Evolutionary conservation across 1,284 basidiomycete genomes (phyloP), one percentile per base, ranked within the genome.

Genomic region (Ceratobasidium sp.): DNA sequence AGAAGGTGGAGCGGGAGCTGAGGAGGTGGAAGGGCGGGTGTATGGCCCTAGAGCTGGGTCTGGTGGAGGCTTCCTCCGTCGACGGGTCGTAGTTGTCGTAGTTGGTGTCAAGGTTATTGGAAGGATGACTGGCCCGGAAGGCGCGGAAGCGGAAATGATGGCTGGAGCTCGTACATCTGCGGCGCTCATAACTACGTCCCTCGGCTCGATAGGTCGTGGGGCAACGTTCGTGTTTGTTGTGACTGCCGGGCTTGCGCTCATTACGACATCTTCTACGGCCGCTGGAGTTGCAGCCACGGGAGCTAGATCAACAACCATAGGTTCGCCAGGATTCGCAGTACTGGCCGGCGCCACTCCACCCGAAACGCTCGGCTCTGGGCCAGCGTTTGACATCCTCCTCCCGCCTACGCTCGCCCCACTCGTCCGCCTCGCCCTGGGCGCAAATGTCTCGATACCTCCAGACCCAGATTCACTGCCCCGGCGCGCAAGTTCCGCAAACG

Each of bases 21-120:
- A 28, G 12, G 28, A 10, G 12, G 38, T 40, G 26, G 33, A 42
- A 20, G 23, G 57, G 40, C 26, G 50, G 28, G 62, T 46, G 28
- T 75, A 75, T 15, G 73, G 73, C 6, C 73, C 73, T 15, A 75
- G 52, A 5, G 73, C 73, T 56, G 73, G 73, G 52, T 75, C 73
- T 57, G 73, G 73, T 40, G 61, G 52, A 44, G 73, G 62, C 40
- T 75, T 75, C 46, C 62, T 50, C 10, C 73, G 13, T 6, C 73
- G 73, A 28, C 62, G 62, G n/a, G 64, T n/a, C 15, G 71, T n/a
- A 7, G 46, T 26, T 20, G 15, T 26, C 23, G 62, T 44, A 42
- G 40, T 46, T 13, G 33, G 17, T 13, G 62, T 7, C 15, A 62
- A 17, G 12, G 38, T 9, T 10, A 46, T 3, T 65, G 62, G 38